phyloP scores from a whole-genome alignment of 352 stramenopile species.

The Halophytophthora polymorphica region DNA sequence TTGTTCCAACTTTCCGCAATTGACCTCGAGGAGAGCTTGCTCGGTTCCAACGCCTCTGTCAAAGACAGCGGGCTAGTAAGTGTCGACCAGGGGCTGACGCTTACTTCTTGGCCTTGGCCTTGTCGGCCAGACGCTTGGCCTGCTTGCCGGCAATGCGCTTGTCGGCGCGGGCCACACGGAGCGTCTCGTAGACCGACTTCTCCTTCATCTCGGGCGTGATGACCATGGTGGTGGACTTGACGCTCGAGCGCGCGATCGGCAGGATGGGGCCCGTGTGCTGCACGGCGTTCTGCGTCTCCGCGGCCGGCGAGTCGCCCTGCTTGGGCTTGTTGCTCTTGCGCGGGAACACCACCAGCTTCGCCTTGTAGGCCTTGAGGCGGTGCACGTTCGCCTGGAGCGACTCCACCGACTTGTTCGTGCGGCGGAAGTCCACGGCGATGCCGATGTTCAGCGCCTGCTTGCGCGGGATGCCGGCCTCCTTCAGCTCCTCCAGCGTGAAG shows the following conservation, averaged over 20 bases:
- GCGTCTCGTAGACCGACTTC: slow-evolving; percentile 73
- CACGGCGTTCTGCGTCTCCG: slow-evolving; percentile 91
- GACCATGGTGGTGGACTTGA: slow-evolving; percentile 73
- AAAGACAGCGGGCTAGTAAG: slow-evolving; percentile 17
- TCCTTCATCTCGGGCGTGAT: slow-evolving; percentile 90
- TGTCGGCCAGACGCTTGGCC: slow-evolving; percentile 88
- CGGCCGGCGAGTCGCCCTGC: slow-evolving; percentile 89
- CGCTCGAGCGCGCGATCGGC: slow-evolving; percentile 69
- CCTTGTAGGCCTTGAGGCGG: slow-evolving; percentile 98
- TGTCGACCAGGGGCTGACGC: slow-evolving; percentile 21
- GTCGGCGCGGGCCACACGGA: slow-evolving; percentile 83
- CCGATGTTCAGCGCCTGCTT: slow-evolving; percentile 97
- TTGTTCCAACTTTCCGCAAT: slow-evolving; percentile 71
- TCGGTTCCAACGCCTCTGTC: slow-evolving; percentile 8
- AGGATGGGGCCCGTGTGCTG: slow-evolving; percentile 86
- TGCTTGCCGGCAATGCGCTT: slow-evolving; percentile 86
- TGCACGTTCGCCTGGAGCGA: slow-evolving; percentile 96
- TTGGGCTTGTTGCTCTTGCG: slow-evolving; percentile 96
- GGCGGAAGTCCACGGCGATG: slow-evolving; percentile 98
- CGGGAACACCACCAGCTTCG: slow-evolving; percentile 98
- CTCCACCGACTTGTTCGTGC: slow-evolving; percentile 97
- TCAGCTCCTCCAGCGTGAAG: slow-evolving; percentile 99
- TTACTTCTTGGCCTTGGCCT: slow-evolving; percentile 85
- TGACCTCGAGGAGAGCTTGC: slow-evolving; percentile 31
- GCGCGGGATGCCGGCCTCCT: slow-evolving; percentile 95